Conservation (phyloP, 208 protist genomes). For the Sergeia podlipaevii region DNA sequence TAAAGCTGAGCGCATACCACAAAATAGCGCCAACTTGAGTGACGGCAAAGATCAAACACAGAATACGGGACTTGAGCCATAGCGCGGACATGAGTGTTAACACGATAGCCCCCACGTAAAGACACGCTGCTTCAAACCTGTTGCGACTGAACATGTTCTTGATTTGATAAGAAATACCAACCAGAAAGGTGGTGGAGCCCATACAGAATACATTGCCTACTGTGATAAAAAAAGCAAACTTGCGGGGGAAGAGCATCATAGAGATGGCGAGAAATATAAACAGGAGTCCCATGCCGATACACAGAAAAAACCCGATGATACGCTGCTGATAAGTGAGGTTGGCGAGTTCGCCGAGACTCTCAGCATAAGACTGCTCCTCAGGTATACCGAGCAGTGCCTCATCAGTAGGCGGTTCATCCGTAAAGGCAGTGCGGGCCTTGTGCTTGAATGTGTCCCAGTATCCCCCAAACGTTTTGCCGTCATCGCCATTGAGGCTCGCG, state of each 20-base stretch:
- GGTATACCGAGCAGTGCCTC: constrained; percentile 49
- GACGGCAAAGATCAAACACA: constrained; percentile 55
- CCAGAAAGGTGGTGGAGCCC: constrained; percentile 85
- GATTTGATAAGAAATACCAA: constrained; percentile 70
- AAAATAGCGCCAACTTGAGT: constrained; percentile 60
- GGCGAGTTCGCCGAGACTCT: constrained; percentile 58
- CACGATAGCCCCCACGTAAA: constrained; percentile 66
- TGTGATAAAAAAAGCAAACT: constrained; percentile 92
- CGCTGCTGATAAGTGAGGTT: constrained; percentile 79
- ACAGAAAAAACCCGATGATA: constrained; percentile 76
- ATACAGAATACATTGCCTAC: constrained; percentile 84
- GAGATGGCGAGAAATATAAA: constrained; percentile 64
- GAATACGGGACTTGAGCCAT: constrained; percentile 45
- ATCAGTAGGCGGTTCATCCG: constrained; percentile 47
- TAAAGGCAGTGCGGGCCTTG: constrained; percentile 37
- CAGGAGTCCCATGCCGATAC: constrained; percentile 79
- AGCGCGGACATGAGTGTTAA: constrained; percentile 73
- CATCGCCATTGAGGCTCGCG: neutral
- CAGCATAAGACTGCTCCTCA: constrained; percentile 35
- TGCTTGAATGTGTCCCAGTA: constrained; percentile 58
- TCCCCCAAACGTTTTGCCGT: constrained; percentile 10
- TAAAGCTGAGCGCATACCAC: constrained; percentile 90
- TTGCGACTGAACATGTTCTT: constrained; percentile 75
- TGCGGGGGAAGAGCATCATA: constrained; percentile 65
- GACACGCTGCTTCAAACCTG: constrained; percentile 57